These are phyloP conservation scores for Danielozyma ontarioensis DNA, from an alignment of 805 yeast species.

Conservation along the genomic window DNA sequence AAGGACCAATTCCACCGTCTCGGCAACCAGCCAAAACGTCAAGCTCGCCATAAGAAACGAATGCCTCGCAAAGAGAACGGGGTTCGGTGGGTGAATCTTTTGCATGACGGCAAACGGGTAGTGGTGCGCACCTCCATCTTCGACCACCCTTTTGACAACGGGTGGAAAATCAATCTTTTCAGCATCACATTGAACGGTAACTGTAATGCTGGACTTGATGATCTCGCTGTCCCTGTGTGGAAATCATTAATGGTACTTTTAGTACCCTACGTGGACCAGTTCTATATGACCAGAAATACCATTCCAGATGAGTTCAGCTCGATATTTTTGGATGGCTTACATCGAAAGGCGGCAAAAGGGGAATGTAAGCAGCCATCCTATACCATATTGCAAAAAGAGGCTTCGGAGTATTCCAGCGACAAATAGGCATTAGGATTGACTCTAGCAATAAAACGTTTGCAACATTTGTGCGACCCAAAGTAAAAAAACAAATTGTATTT, in stretches of 20 bases:
- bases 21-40: background rate
- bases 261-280: background rate
- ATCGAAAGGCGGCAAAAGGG: too few relatives aligned
- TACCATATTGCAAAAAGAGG: too few relatives aligned
- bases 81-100: background rate
- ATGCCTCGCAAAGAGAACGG: background rate
- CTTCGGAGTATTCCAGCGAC: too few relatives aligned
- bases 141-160: background rate
- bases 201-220: background rate
- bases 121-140: background rate
- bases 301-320: background rate
- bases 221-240: background rate
- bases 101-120: background rate
- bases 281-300: too few relatives aligned
- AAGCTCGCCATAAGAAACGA: background rate
- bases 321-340: too few relatives aligned
- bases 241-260: background rate
- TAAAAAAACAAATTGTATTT: too few relatives aligned
- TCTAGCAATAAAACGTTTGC: too few relatives aligned
- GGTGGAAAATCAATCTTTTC: background rate
- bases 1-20: slow-evolving; percentile 6
- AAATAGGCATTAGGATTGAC: too few relatives aligned
- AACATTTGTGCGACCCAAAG: too few relatives aligned
- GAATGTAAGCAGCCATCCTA: too few relatives aligned
- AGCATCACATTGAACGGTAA: background rate